Conservation (phyloP, 2,329 filamentous ascomycete genomes). For the Aureobasidium melanogenum region DNA sequence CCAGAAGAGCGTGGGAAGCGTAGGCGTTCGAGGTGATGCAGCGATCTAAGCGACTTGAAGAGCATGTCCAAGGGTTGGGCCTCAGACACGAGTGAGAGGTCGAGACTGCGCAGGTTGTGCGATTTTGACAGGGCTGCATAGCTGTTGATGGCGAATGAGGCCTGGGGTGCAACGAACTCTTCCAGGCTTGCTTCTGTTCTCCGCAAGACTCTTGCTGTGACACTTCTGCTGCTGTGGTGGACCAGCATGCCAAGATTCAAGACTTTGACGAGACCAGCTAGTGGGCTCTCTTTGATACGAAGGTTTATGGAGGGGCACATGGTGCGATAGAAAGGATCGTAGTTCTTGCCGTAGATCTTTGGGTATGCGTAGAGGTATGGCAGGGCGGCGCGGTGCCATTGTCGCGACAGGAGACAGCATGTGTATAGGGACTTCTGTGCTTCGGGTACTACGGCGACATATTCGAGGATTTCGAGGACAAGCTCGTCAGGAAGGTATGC, state of each 20-base stretch:
- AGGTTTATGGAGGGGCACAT: conserved; percentile 45
- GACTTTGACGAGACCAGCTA: conserved; percentile 42
- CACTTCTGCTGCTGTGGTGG: conserved; percentile 49
- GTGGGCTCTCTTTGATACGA: conserved; percentile 39
- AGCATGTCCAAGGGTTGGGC: conserved; percentile 41
- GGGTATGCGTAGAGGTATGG: conserved; percentile 45
- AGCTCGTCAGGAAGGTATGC: conserved; percentile 47
- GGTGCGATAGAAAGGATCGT: conserved; percentile 44
- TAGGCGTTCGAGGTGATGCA: conserved; percentile 38
- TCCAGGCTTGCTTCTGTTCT: conserved; percentile 44
- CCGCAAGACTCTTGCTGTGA: conserved; percentile 48
- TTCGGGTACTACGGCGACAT: conserved; percentile 28
- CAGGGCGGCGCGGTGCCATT: conserved; percentile 49
- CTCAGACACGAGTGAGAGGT: conserved; percentile 46
- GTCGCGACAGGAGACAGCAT: conserved; percentile 44
- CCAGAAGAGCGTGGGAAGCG: conserved; percentile 26
- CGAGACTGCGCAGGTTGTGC: conserved; percentile 37
- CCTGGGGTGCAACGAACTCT: conserved; percentile 49
- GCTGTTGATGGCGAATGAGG: conserved; percentile 49
- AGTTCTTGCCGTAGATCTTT: conserved; percentile 43
- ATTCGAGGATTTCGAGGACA: conserved; percentile 40
- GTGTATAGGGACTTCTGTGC: conserved; percentile 41
- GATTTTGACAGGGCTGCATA: conserved; percentile 51
- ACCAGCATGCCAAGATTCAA: conserved; percentile 48
- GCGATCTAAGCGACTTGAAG: conserved; percentile 40